phyloP scores from a whole-genome alignment of 768 basidiomycete genomes.

The Russula abietina region DNA sequence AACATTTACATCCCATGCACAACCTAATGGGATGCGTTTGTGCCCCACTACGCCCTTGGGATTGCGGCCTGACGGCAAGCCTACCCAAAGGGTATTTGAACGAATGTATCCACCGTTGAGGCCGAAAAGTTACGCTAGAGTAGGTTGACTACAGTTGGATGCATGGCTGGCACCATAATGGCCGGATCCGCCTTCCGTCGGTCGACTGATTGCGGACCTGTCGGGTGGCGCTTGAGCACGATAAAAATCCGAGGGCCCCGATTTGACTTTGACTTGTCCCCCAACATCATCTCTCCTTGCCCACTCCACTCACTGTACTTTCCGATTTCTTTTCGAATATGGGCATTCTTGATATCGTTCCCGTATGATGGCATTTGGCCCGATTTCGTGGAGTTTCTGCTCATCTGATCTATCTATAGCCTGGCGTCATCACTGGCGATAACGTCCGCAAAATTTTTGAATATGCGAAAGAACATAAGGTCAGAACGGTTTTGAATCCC shows the following conservation, averaged over 20 bases:
- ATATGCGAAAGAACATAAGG: slow-evolving; percentile 86
- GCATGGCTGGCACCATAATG: not conserved
- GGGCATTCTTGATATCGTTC: slow-evolving; percentile 82
- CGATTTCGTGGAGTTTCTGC: not conserved
- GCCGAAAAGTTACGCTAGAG: slow-evolving; percentile 8
- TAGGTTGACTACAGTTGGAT: not conserved
- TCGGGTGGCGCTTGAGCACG: slow-evolving; percentile 16
- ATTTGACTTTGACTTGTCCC: not conserved
- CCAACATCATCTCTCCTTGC: slow-evolving; percentile 4
- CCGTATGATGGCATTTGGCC: slow-evolving; percentile 43
- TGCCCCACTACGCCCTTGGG: not conserved
- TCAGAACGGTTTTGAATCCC: slow-evolving; percentile 34
- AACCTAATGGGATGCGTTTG: not conserved
- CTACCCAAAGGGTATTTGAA: not conserved
- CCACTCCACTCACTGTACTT: not conserved
- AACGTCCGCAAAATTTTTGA: slow-evolving; percentile 93
- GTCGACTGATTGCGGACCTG: slow-evolving; percentile 11
- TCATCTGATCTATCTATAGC: slow-evolving; percentile 38
- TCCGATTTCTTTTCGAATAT: slow-evolving; percentile 34
- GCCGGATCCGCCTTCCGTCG: slow-evolving; percentile 10
- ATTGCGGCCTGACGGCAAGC: not conserved
- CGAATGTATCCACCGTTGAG: not conserved
- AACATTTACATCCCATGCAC: slow-evolving; percentile 1
- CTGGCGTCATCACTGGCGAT: slow-evolving; percentile 93
- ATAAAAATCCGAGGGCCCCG: slow-evolving; percentile 5